A percentile compares a stretch with the other conserved stretches of the same genome.
Evolutionary conservation across 129 eudicot species (phyloP).

Genomic region (Tanacetum coccineum): DNA sequence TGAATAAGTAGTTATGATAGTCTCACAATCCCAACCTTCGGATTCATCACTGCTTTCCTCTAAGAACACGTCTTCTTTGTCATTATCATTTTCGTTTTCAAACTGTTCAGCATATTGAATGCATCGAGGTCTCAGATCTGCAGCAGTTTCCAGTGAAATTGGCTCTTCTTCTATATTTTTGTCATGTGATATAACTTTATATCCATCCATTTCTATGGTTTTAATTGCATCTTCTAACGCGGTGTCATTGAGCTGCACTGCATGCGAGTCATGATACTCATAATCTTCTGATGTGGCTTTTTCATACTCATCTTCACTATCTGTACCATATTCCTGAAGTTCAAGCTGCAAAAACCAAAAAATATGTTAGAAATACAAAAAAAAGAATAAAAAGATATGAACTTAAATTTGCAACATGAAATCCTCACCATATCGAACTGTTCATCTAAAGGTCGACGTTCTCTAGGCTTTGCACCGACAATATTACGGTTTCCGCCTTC

Average conservation of each 20-base stretch:
- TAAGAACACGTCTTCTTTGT: slow-evolving; percentile 40
- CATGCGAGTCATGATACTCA: slow-evolving; percentile 51
- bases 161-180: slow-evolving; percentile 35
- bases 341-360: slow-evolving; percentile 61
- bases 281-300: slow-evolving; percentile 45
- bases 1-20: slow-evolving; percentile 79
- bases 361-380: background rate
- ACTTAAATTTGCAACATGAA: background rate
- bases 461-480: slow-evolving; percentile 48
- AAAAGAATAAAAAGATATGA: background rate
- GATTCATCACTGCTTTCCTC: slow-evolving; percentile 90
- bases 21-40: slow-evolving; percentile 89
- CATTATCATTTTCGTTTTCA: slow-evolving; percentile 51
- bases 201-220: slow-evolving; percentile 39
- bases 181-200: slow-evolving; percentile 43
- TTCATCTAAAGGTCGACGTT: slow-evolving; percentile 68
- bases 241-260: slow-evolving; percentile 53
- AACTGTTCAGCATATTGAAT: slow-evolving; percentile 71
- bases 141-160: slow-evolving; percentile 48
- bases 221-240: slow-evolving; percentile 18
- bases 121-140: slow-evolving; percentile 48
- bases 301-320: slow-evolving; percentile 55
- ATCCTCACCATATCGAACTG: slow-evolving; percentile 80
- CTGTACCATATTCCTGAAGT: slow-evolving; percentile 83
- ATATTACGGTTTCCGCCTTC: slow-evolving; percentile 8